Evolutionary conservation across 2,329 filamentous ascomycete genomes (phyloP).

Genomic region (Claviceps humidiphila): DNA sequence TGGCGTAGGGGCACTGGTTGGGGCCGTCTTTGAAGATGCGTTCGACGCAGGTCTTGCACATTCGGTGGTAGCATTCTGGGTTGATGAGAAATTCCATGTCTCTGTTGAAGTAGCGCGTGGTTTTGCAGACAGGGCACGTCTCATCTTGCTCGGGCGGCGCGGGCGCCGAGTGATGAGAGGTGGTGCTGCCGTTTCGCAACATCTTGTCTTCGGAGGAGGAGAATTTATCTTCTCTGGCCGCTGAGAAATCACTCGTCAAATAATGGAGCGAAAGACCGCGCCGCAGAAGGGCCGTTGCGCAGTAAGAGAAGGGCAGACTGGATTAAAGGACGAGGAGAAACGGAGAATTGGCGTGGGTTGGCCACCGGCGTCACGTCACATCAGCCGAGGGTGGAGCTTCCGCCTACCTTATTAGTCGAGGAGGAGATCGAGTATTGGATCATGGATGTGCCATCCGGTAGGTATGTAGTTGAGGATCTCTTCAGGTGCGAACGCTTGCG

Average conservation of each 20-base stretch:
- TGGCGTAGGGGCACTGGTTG: constrained; percentile 80
- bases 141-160: constrained; percentile 35
- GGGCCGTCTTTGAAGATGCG: constrained; percentile 88
- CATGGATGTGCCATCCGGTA: too few species aligned
- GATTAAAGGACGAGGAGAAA: background rate
- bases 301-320: background rate
- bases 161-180: constrained; percentile 8
- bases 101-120: constrained; percentile 84
- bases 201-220: constrained; percentile 8
- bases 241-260: too few species aligned
- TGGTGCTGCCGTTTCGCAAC: constrained; percentile 17
- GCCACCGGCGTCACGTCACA: background rate
- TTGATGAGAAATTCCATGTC: constrained; percentile 95
- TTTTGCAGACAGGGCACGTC: constrained; percentile 95
- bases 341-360: background rate
- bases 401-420: too few species aligned
- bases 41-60: constrained; percentile 93
- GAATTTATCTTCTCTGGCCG: background rate
- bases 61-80: constrained; percentile 96
- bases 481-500: too few species aligned
- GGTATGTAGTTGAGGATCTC: too few species aligned
- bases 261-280: too few species aligned
- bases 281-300: background rate
- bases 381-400: too few species aligned
- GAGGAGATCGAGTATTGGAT: too few species aligned